Evolutionary conservation across 2,329 filamentous ascomycete species (phyloP).

Genomic region (Aspergillus tubingensis): DNA sequence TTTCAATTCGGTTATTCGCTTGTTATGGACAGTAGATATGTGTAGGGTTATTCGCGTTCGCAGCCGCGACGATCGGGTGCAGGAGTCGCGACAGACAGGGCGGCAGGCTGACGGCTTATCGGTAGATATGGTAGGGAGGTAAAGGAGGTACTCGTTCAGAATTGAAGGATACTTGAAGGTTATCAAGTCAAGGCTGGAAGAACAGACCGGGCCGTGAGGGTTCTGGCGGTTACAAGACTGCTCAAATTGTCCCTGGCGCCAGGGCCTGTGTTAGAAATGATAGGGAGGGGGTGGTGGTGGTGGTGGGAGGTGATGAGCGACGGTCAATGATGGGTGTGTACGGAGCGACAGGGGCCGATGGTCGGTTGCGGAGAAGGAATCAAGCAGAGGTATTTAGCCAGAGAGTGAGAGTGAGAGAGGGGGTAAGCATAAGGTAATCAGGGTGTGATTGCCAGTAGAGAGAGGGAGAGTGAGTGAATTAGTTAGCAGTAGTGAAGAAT

Average conservation of each 20-base stretch:
- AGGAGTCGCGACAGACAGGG: background rate
- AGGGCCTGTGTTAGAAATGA: constrained; percentile 3
- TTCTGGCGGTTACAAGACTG: constrained; percentile 12
- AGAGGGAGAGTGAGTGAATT: no score
- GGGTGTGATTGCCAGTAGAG: background rate
- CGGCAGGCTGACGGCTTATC: background rate
- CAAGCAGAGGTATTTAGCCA: background rate
- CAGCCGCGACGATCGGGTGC: background rate
- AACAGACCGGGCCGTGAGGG: constrained; percentile 8
- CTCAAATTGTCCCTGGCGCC: background rate
- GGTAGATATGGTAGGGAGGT: background rate
- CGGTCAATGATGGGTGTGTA: background rate
- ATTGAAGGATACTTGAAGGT: background rate
- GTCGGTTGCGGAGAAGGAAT: background rate
- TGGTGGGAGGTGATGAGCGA: constrained; percentile 6
- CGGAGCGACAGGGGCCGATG: background rate
- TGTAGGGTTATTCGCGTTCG: background rate
- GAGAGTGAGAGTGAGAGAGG: background rate
- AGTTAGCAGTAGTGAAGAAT: background rate
- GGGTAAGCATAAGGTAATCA: background rate
- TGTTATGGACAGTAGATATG: background rate
- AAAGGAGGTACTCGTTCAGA: background rate
- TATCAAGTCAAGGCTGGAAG: constrained; percentile 11
- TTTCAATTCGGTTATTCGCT: background rate
- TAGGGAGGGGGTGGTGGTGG: background rate